phyloP scores from a whole-genome alignment of 805 yeast species.

The Metschnikowia lochheadii region DNA sequence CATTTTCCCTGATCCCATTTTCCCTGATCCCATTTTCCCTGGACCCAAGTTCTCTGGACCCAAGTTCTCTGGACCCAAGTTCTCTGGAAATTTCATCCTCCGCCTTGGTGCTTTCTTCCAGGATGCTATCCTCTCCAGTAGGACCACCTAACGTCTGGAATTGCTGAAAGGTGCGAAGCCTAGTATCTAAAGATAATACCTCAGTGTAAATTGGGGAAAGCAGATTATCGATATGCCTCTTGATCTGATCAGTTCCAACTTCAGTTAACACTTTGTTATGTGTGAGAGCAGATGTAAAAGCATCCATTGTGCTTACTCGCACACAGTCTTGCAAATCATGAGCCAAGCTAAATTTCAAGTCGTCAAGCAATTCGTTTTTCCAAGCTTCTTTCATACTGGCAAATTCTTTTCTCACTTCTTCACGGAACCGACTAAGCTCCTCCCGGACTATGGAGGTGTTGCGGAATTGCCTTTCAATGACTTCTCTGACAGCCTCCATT shows the following conservation, averaged over 20 bases:
- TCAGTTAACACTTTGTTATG: not conserved
- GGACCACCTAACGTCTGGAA: not conserved
- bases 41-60: no score
- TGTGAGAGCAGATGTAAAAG: not conserved
- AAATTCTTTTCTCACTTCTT: not conserved
- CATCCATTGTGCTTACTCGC: not conserved
- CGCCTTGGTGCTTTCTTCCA: not conserved
- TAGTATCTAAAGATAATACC: not conserved
- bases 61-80: no score
- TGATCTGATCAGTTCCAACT: not conserved
- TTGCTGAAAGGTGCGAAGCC: not conserved
- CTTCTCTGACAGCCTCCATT: not conserved
- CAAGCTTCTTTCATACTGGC: not conserved
- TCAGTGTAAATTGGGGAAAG: not conserved
- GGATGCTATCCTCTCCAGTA: not conserved
- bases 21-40: no score
- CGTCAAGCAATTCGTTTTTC: not conserved
- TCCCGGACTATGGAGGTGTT: not conserved
- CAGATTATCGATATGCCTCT: not conserved
- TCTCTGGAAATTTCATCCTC: no score
- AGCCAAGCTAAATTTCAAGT: not conserved
- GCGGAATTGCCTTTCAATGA: not conserved
- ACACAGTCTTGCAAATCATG: not conserved
- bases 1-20: no score
- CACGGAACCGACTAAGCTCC: not conserved